phyloP scores from a whole-genome alignment of 1,284 basidiomycete species.

The Moniliella sp. region DNA sequence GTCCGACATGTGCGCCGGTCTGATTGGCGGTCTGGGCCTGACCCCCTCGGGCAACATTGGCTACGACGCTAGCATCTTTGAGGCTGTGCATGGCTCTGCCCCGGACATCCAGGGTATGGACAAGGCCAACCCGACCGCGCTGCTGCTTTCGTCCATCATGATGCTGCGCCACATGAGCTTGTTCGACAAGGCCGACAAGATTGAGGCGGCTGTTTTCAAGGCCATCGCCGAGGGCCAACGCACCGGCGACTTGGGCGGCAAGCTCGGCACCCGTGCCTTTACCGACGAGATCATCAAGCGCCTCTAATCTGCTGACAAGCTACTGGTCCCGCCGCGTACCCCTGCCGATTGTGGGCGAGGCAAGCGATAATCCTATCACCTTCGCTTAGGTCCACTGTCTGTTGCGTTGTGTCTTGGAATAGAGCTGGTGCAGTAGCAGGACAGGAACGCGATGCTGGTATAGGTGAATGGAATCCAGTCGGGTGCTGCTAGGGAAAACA shows the following conservation, averaged over 20 bases:
- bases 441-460: too few species aligned
- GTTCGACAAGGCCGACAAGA: slow-evolving; percentile 60
- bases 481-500: too few species aligned
- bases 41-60: slow-evolving; percentile 97
- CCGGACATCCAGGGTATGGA: slow-evolving; percentile 47
- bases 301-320: too few species aligned
- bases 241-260: slow-evolving; percentile 25
- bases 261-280: slow-evolving; percentile 28
- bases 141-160: slow-evolving; percentile 80
- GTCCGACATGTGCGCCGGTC: slow-evolving; percentile 94
- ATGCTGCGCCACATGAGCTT: slow-evolving; percentile 74
- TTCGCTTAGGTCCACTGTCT: too few species aligned
- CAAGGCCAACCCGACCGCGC: slow-evolving; percentile 88
- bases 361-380: too few species aligned
- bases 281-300: slow-evolving; percentile 14
- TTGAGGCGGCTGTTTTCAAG: slow-evolving; percentile 55
- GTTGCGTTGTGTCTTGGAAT: too few species aligned
- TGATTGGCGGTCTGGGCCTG: slow-evolving; percentile 90
- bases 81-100: slow-evolving; percentile 71
- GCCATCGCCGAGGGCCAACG: slow-evolving; percentile 22
- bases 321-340: too few species aligned
- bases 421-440: too few species aligned
- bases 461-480: too few species aligned
- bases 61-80: slow-evolving; percentile 96
- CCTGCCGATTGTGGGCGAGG: too few species aligned